Evolutionary conservation across 2,329 filamentous ascomycete genomes (phyloP).

Genomic region (Exophiala mesophila): DNA sequence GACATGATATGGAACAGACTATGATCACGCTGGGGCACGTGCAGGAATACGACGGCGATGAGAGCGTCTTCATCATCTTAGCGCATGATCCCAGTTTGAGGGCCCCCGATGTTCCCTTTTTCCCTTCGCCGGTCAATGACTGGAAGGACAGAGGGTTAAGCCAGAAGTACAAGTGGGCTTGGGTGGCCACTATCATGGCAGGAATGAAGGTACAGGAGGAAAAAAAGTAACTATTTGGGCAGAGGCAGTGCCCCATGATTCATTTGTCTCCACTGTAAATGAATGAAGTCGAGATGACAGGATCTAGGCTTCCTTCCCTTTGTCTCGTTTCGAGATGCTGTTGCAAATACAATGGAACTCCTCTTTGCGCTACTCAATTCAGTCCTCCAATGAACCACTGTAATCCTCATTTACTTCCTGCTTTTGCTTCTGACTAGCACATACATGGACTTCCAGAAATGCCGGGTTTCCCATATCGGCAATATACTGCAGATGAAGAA

Average conservation of each 20-base stretch:
- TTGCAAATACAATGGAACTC: too few relatives aligned
- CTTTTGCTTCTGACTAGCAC: constrained; percentile 8
- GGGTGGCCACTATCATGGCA: too few relatives aligned
- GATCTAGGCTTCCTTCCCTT: too few relatives aligned
- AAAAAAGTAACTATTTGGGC: too few relatives aligned
- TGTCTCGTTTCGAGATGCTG: too few relatives aligned
- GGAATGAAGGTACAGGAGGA: too few relatives aligned
- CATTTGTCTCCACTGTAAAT: too few relatives aligned
- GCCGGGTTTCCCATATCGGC: constrained; percentile 40
- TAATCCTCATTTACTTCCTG: constrained; percentile 3
- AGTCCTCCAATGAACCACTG: too few relatives aligned
- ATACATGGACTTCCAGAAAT: constrained; percentile 26
- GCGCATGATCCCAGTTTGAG: constrained; percentile 30
- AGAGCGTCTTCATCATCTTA: constrained; percentile 31
- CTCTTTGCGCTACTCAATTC: too few relatives aligned
- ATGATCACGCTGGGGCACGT: constrained; percentile 25
- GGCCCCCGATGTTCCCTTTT: constrained; percentile 26
- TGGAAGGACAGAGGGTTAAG: constrained; percentile 30
- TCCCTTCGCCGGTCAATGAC: constrained; percentile 28
- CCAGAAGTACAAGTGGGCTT: constrained; percentile 11
- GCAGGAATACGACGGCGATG: constrained; percentile 28
- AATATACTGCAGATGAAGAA: constrained; percentile 38
- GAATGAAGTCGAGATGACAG: too few relatives aligned
- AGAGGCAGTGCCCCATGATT: too few relatives aligned
- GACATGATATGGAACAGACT: constrained; percentile 26